Percentiles rank a stretch among this genome's conserved stretches.
phyloP scores from a whole-genome alignment of 2,329 filamentous ascomycete genomes.

The Cercospora sp. region DNA sequence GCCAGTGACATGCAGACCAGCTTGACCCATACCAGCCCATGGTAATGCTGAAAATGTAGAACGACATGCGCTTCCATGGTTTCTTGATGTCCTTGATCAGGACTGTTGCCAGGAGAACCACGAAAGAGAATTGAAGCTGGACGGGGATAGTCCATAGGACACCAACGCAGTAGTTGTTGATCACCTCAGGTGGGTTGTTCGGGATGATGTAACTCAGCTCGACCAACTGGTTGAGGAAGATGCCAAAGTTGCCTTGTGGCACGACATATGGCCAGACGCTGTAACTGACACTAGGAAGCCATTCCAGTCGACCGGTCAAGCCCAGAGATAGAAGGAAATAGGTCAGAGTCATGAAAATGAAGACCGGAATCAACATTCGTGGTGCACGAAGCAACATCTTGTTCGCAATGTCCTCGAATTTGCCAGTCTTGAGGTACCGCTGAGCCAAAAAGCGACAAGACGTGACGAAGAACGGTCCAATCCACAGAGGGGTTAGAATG shows the following conservation, averaged over 20 bases:
- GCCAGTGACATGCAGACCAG: slow-evolving; percentile 51
- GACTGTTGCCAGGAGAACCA: slow-evolving; percentile 46
- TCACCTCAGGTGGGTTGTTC: slow-evolving; percentile 51
- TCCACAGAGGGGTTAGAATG: slow-evolving; percentile 50
- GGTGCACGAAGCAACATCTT: slow-evolving; percentile 48
- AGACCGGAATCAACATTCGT: slow-evolving; percentile 50
- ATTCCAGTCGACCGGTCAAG: slow-evolving; percentile 46
- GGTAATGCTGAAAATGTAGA: slow-evolving; percentile 47
- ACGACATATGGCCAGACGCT: slow-evolving; percentile 51
- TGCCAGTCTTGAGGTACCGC: slow-evolving; percentile 46
- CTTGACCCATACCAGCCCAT: slow-evolving; percentile 50
- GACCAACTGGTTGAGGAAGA: slow-evolving; percentile 48
- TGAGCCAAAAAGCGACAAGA: slow-evolving; percentile 49
- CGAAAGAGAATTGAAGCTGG: slow-evolving; percentile 50
- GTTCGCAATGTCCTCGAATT: slow-evolving; percentile 47
- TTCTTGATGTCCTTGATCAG: slow-evolving; percentile 49
- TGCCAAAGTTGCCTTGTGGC: slow-evolving; percentile 44
- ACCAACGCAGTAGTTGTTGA: slow-evolving; percentile 52
- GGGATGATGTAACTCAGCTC: slow-evolving; percentile 51
- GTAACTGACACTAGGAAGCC: slow-evolving; percentile 50
- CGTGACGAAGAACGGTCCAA: slow-evolving; percentile 53
- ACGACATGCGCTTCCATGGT: slow-evolving; percentile 49
- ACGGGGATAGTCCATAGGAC: slow-evolving; percentile 55
- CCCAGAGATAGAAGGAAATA: slow-evolving; percentile 52
- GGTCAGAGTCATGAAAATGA: slow-evolving; percentile 46